Base-by-base conservation (phyloP, 768 basidiomycete species). In the Cystobasidium ongulense region DNA sequence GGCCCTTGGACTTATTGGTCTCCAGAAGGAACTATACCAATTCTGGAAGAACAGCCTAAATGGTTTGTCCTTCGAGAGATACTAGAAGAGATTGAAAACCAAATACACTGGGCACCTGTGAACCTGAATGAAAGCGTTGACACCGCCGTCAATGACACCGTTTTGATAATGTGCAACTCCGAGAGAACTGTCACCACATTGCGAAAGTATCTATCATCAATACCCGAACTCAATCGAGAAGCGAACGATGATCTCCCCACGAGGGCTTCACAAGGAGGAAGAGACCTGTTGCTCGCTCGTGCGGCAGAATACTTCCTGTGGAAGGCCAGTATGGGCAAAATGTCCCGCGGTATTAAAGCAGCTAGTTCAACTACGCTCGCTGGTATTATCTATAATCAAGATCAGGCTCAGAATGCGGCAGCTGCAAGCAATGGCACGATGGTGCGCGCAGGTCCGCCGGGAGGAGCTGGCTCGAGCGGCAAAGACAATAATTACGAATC, bases 21-120 rank as follows among this genome's bases (percentile, higher is more conserved):
- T 25, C 90, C 92, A 0, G 84, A 86, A 11, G 88, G 87, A 0
- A 87, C 94, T 80, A 87, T 91, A 54, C 90, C 92, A 0, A 86
- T 93, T 0, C 83, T 97, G 27, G 96, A 98, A 81, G 96, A 98
- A 79, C 85, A 90, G 53, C 94, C 94, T 0, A 99, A 99, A 80
- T 98, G 96, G 95, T 85, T 85, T 71, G 80, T 94, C 8, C 82
- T 99, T 15, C 85, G 88, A 0, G 90, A 92, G n/a, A 85, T 94
- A 0, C 80, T 99, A 53, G 85, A 91, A 63, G 96, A 99, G 82
- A 89, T 92, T 1, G 96, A 98, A 80, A 87, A 87, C 74, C 91
- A 93, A 76, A 88, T 90, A 61, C 65, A 79, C 46, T 77, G 75
- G 66, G 70, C 75, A 0, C 59, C 52, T 1, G 75, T 76, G n/a